Conservation (phyloP, 805 yeast species). For the Starmerella stigmatis region DNA sequence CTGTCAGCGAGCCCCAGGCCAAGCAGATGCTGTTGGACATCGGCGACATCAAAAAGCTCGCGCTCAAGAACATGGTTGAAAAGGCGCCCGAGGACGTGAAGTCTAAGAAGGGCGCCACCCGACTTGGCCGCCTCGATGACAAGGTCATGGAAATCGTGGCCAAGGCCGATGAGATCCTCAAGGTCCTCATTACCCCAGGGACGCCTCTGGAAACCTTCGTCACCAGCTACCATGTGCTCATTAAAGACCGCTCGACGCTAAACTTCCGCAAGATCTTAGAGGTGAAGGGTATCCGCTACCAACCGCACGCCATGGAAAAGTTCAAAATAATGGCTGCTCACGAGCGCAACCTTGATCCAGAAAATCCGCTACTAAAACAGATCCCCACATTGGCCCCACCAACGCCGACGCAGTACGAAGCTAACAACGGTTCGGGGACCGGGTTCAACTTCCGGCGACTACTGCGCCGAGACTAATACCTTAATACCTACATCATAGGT, state of each 20-base stretch:
- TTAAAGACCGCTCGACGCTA: slow-evolving; percentile 51
- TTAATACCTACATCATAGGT: not conserved
- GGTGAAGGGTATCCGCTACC: slow-evolving; percentile 44
- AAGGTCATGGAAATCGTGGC: slow-evolving; percentile 17
- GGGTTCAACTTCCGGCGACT: slow-evolving; percentile 15
- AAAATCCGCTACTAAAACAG: slow-evolving; percentile 18
- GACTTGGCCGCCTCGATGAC: slow-evolving; percentile 17
- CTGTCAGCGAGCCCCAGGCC: slow-evolving; percentile 56
- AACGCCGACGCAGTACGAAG: not conserved
- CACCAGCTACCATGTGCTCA: slow-evolving; percentile 51
- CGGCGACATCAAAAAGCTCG: slow-evolving; percentile 45
- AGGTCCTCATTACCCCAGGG: slow-evolving; percentile 51
- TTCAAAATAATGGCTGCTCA: slow-evolving; percentile 21
- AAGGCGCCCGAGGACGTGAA: slow-evolving; percentile 30
- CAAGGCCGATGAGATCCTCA: slow-evolving; percentile 54
- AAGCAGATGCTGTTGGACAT: slow-evolving; percentile 76
- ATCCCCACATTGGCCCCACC: slow-evolving; percentile 17
- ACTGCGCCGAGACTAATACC: slow-evolving; percentile 14
- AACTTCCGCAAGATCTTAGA: slow-evolving; percentile 58
- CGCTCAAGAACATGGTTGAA: slow-evolving; percentile 33
- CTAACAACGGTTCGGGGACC: not conserved
- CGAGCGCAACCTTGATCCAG: slow-evolving; percentile 16
- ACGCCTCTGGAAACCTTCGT: slow-evolving; percentile 59
- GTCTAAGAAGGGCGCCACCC: slow-evolving; percentile 29
- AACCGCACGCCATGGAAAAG: slow-evolving; percentile 20